These are phyloP conservation scores for Amesomyces nigricolor DNA, from an alignment of 2,329 filamentous ascomycete species.

Conservation along the genomic window DNA sequence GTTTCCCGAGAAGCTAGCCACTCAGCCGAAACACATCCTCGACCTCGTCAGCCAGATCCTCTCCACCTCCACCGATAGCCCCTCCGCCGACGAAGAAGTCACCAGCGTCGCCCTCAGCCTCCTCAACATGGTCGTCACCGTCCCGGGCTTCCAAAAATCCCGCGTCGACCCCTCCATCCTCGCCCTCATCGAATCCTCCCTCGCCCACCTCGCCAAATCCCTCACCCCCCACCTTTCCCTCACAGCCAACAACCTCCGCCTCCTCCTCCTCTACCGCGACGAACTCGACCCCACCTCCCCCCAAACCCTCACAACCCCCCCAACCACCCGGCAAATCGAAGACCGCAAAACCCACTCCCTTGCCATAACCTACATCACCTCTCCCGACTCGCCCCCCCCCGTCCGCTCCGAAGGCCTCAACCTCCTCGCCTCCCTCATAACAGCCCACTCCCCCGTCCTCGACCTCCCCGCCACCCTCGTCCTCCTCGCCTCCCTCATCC, in stretches of 20 bases:
- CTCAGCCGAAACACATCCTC: conserved; percentile 58
- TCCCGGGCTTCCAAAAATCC: conserved; percentile 49
- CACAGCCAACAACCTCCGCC: conserved; percentile 51
- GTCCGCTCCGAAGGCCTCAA: conserved; percentile 62
- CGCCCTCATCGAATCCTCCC: conserved; percentile 42
- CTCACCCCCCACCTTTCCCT: conserved; percentile 40
- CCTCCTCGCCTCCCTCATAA: conserved; percentile 53
- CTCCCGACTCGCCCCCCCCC: conserved; percentile 56
- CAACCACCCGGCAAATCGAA: conserved; percentile 47
- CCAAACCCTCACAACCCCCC: conserved; percentile 29
- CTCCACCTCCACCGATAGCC: conserved; percentile 18
- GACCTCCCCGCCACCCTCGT: conserved; percentile 62
- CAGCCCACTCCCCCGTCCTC: conserved; percentile 49
- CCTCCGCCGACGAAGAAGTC: conserved; percentile 40
- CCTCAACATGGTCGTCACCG: conserved; percentile 54
- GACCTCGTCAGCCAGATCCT: conserved; percentile 59
- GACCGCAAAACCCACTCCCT: conserved; percentile 58
- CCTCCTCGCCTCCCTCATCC: conserved; percentile 57
- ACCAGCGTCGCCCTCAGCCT: conserved; percentile 53
- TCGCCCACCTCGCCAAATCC: conserved; percentile 40
- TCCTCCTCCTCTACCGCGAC: conserved; percentile 52
- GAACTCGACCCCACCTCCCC: conserved; percentile 42
- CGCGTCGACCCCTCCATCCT: conserved; percentile 40
- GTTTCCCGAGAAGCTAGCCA: conserved; percentile 58
- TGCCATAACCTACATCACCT: conserved; percentile 59